Percentiles rank a stretch among this genome's conserved stretches.
phyloP scores from a whole-genome alignment of 192 early-diverging fungal genomes.

The Coemansia sp. region DNA sequence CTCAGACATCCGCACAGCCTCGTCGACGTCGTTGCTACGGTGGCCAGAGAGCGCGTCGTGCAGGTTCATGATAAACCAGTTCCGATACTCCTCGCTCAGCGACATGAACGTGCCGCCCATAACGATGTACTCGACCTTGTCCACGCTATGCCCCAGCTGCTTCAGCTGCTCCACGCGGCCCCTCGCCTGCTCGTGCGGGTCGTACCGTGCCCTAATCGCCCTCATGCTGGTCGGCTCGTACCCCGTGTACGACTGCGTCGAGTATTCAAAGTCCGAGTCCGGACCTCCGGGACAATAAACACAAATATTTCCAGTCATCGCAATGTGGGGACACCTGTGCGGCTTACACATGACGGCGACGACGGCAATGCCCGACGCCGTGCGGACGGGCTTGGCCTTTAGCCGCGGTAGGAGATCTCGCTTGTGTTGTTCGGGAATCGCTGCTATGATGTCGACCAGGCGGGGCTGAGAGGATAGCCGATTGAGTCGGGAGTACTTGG shows the following conservation, averaged over 20 bases:
- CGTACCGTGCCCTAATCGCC: slow-evolving; percentile 96
- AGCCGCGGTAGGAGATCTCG: slow-evolving; percentile 82
- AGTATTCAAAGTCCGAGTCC: slow-evolving; percentile 99
- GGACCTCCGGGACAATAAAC: slow-evolving; percentile 98
- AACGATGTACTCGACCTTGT: slow-evolving; percentile 98
- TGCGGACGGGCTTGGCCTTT: slow-evolving; percentile 95
- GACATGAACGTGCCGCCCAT: slow-evolving; percentile 99
- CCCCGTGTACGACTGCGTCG: slow-evolving; percentile 99
- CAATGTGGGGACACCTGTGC: slow-evolving; percentile 97
- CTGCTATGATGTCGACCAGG: slow-evolving; percentile 97
- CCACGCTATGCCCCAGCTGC: slow-evolving; percentile 90
- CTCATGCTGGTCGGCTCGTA: slow-evolving; percentile 99
- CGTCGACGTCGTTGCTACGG: slow-evolving; percentile 88
- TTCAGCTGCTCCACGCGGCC: slow-evolving; percentile 95
- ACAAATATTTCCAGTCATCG: slow-evolving; percentile 99
- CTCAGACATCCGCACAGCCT: slow-evolving; percentile 97
- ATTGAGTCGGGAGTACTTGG: slow-evolving; percentile 70
- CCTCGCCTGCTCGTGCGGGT: slow-evolving; percentile 94
- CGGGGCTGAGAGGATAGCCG: slow-evolving; percentile 87
- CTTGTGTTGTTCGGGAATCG: slow-evolving; percentile 93
- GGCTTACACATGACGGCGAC: slow-evolving; percentile 69
- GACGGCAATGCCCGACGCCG: slow-evolving; percentile 66
- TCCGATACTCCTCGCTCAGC: slow-evolving; percentile 89
- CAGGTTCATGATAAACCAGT: slow-evolving; percentile 97
- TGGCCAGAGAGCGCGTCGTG: slow-evolving; percentile 97